phyloP scores from a whole-genome alignment of 176 grass and related monocot species.

The Aechmea fasciata region DNA sequence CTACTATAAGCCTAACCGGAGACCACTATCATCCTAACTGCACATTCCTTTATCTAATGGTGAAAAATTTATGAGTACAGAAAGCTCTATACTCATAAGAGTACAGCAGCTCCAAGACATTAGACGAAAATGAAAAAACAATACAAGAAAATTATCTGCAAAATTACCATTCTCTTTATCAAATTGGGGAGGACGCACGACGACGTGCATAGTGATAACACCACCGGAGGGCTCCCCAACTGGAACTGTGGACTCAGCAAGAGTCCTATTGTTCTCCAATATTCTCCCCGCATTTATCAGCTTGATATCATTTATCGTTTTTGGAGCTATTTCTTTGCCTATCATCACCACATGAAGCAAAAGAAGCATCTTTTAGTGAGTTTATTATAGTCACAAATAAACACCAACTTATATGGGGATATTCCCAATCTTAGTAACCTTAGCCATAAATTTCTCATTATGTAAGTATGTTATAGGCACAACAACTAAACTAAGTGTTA shows the following conservation, averaged over 20 bases:
- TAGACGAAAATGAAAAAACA: conserved; percentile 3
- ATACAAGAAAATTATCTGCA: conserved; percentile 13
- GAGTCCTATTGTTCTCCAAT: conserved; percentile 68
- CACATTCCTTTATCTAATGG: too few species aligned
- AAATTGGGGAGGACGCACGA: conserved; percentile 55
- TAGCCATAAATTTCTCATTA: too few species aligned
- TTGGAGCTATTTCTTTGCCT: conserved; percentile 74
- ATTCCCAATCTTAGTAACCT: conserved; percentile 10
- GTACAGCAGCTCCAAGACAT: not conserved
- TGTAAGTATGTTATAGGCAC: too few species aligned
- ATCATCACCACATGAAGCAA: conserved; percentile 13
- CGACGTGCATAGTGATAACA: conserved; percentile 86
- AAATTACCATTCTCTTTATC: conserved; percentile 52
- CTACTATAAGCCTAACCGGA: too few species aligned
- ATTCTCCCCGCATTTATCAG: conserved; percentile 83
- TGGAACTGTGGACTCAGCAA: conserved; percentile 61
- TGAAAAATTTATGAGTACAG: too few species aligned
- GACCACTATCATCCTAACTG: too few species aligned
- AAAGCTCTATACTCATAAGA: too few species aligned
- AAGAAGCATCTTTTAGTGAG: not conserved
- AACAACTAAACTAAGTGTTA: too few species aligned
- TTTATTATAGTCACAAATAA: conserved; percentile 23
- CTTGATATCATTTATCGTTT: conserved; percentile 67
- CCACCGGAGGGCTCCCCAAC: conserved; percentile 60
- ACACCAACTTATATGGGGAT: not conserved